Base-by-base conservation (phyloP, 2,329 filamentous ascomycete species). In the Drechslerella coelobrocha region DNA sequence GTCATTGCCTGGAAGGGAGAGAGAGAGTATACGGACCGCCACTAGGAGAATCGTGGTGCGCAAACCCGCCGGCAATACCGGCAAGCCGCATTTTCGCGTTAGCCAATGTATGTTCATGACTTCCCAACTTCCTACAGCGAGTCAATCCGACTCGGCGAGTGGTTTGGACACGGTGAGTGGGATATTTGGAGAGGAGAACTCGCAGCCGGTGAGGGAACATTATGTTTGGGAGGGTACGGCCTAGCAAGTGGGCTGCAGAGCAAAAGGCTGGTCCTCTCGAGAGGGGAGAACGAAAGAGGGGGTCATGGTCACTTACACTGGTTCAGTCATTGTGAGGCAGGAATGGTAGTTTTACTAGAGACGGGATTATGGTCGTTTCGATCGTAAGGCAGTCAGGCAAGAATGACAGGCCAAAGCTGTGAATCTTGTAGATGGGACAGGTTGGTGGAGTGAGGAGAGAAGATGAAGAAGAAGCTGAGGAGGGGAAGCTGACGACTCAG, bases 261-360 rank as follows among this genome's bases (percentile, higher is more conserved):
- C n/a, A n/a, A n/a, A n/a, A n/a, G n/a, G n/a, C n/a, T n/a, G n/a
- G n/a, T n/a, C n/a, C n/a, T n/a, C n/a, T n/a, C n/a, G n/a, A n/a
- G n/a, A n/a, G n/a, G 65, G 76, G 76, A 73, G 54, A 19, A 12
- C 2, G 21, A 31, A 21, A 43, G 24, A 31, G 21, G 71, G 74
- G 55, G 61, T 66, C 65, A 73, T 2, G 12, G 34, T 14, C 34
- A 87, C 86, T 88, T 85, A 88, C 86, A 86, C 85, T 81, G 86
- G 69, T 68, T 74, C 73, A 73, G 74, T 75, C 77, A 78, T 78
- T 60, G 54, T 76, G 71, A 54, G 48, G 52, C 50, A 31, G 37
- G n/a, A 19, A n/a, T 37, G 26, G 14, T 21, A 41, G 52, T 12
- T 24, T 50, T 7, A 23, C 37, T 14, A 34, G 41, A 31, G 45